Evolutionary conservation across 129 eudicot genomes (phyloP).

Genomic region (Lactuca saligna): DNA sequence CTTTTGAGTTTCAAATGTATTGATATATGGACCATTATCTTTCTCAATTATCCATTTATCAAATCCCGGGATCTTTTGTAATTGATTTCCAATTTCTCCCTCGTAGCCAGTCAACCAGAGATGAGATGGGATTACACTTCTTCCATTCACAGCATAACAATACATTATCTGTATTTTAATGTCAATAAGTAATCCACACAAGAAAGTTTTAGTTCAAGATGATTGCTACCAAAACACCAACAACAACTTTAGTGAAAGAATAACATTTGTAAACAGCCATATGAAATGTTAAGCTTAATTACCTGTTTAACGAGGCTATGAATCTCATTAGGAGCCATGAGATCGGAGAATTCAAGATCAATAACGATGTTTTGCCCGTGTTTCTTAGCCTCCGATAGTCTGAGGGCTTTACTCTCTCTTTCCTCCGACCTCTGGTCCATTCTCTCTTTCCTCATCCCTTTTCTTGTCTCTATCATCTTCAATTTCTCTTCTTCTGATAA

Average conservation of each 20-base stretch:
- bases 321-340: slow-evolving; percentile 68
- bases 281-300: background rate
- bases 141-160: slow-evolving; percentile 82
- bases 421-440: slow-evolving; percentile 70
- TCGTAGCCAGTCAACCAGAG: slow-evolving; percentile 87
- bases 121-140: slow-evolving; percentile 72
- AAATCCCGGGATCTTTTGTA: slow-evolving; percentile 72
- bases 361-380: slow-evolving; percentile 68
- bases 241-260: background rate
- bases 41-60: slow-evolving; percentile 91
- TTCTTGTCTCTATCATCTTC: slow-evolving; percentile 62
- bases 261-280: background rate
- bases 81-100: slow-evolving; percentile 69
- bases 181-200: background rate
- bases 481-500: slow-evolving; percentile 63
- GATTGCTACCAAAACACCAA: background rate
- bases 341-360: slow-evolving; percentile 69
- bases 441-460: slow-evolving; percentile 59
- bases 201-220: background rate
- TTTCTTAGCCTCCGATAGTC: slow-evolving; percentile 48
- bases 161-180: slow-evolving; percentile 66
- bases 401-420: slow-evolving; percentile 49
- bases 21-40: slow-evolving; percentile 66
- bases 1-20: slow-evolving; percentile 66
- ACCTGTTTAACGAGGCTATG: slow-evolving; percentile 92